phyloP scores from a whole-genome alignment of 2,329 filamentous ascomycete genomes.

The Trichoderma sp. region DNA sequence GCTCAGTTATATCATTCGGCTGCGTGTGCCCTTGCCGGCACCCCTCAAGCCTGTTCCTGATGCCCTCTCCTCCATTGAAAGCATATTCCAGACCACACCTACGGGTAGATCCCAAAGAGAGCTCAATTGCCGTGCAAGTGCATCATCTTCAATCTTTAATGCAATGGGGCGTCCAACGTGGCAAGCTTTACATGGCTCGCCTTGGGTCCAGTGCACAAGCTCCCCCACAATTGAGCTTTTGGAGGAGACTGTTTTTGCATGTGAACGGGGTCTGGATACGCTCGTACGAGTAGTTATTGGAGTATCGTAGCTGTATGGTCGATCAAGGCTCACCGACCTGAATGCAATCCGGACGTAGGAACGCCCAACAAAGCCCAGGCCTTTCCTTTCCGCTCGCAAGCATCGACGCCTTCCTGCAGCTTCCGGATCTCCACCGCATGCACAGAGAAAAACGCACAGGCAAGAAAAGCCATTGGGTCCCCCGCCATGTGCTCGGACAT shows the following conservation, averaged over 20 bases:
- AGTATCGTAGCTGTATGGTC: neutral
- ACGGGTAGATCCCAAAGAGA: neutral
- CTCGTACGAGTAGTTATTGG: neutral
- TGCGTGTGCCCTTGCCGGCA: neutral
- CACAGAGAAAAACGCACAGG: neutral
- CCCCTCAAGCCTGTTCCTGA: neutral
- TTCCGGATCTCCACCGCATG: neutral
- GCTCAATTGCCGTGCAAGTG: neutral
- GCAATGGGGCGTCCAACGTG: constrained; percentile 3
- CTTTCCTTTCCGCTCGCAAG: neutral
- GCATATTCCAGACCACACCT: too few species aligned
- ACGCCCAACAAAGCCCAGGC: neutral
- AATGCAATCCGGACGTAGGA: neutral
- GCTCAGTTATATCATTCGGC: neutral
- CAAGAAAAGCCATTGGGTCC: neutral
- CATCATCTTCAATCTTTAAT: neutral
- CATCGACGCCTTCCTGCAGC: neutral
- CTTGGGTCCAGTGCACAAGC: neutral
- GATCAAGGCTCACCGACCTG: constrained; percentile 11
- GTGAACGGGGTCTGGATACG: neutral
- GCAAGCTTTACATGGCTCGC: neutral
- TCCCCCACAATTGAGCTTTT: neutral
- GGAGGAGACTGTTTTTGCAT: neutral
- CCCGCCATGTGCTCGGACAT: neutral
- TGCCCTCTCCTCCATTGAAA: neutral